These are phyloP conservation scores for Rhytidiadelphus loreus DNA, from an alignment of 225 moss, liverwort and hornwort species.

Conservation along the genomic window DNA sequence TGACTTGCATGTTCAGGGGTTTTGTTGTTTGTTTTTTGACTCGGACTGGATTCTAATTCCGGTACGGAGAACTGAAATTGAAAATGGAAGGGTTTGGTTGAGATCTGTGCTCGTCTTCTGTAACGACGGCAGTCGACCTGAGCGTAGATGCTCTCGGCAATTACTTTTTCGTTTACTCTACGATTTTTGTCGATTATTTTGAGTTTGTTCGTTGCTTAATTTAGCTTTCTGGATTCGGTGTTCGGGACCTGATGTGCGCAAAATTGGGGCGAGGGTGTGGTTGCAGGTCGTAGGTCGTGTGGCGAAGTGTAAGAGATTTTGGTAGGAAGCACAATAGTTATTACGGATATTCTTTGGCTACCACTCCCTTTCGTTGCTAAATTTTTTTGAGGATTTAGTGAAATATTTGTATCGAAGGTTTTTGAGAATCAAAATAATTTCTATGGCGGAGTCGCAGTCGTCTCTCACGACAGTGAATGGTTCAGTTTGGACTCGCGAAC, in stretches of 20 bases:
- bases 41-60: not conserved
- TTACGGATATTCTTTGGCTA: not conserved
- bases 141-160: not conserved
- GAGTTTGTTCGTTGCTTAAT: not conserved
- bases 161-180: not conserved
- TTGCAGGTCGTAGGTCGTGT: not conserved
- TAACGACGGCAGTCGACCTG: not conserved
- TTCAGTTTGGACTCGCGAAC: conserved; percentile 57
- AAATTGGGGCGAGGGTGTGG: not conserved
- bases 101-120: not conserved
- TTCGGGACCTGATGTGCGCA: not conserved
- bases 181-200: not conserved
- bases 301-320: not conserved
- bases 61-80: not conserved
- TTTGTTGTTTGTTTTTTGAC: not conserved
- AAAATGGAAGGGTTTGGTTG: not conserved
- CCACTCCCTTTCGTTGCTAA: not conserved
- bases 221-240: not conserved
- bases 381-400: not conserved
- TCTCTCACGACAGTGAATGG: conserved; percentile 31
- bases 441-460: conserved; percentile 40
- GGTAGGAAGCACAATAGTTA: not conserved
- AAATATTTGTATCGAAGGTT: not conserved
- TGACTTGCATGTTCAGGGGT: not conserved
- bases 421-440: not conserved